Evolutionary conservation across 108 stramenopile genomes (phyloP).

Genomic region (Nitzschia sp.): DNA sequence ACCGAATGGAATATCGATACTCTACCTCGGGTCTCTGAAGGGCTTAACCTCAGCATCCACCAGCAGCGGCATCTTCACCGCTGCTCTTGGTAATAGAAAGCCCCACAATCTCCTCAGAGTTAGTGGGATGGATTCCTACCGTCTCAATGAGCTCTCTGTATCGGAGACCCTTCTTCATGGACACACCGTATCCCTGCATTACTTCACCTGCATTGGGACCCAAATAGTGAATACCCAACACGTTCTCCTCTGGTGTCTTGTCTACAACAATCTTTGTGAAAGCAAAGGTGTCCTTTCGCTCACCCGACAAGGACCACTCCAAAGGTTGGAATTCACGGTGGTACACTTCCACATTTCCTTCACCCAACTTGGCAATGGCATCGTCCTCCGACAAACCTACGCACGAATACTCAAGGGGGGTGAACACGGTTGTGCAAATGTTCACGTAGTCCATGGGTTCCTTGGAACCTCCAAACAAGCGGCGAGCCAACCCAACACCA

Average conservation of each 20-base stretch:
- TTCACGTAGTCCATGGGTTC: slow-evolving; percentile 90
- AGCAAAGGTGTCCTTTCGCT: slow-evolving; percentile 59
- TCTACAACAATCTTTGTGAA: slow-evolving; percentile 91
- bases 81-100: slow-evolving; percentile 84
- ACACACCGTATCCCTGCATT: slow-evolving; percentile 90
- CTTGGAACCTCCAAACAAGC: slow-evolving; percentile 87
- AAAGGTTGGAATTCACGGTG: slow-evolving; percentile 91
- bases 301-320: slow-evolving; percentile 88
- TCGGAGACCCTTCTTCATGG: slow-evolving; percentile 88
- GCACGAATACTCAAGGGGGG: slow-evolving; percentile 94
- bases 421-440: slow-evolving; percentile 96
- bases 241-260: slow-evolving; percentile 48
- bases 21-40: slow-evolving; percentile 54
- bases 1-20: neutral
- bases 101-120: slow-evolving; percentile 89
- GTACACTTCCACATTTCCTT: slow-evolving; percentile 87
- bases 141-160: slow-evolving; percentile 78
- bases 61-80: slow-evolving; percentile 87
- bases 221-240: slow-evolving; percentile 95
- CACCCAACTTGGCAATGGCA: slow-evolving; percentile 79
- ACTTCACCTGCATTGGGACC: slow-evolving; percentile 99
- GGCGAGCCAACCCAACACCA: slow-evolving; percentile 82
- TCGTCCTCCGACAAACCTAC: slow-evolving; percentile 96
- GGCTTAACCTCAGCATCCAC: slow-evolving; percentile 99
- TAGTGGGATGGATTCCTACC: slow-evolving; percentile 98